Evolutionary conservation across 1,139 yeast genomes (phyloP), one percentile per base, ranked within the genome.

Genomic region (Taphrina sp.): DNA sequence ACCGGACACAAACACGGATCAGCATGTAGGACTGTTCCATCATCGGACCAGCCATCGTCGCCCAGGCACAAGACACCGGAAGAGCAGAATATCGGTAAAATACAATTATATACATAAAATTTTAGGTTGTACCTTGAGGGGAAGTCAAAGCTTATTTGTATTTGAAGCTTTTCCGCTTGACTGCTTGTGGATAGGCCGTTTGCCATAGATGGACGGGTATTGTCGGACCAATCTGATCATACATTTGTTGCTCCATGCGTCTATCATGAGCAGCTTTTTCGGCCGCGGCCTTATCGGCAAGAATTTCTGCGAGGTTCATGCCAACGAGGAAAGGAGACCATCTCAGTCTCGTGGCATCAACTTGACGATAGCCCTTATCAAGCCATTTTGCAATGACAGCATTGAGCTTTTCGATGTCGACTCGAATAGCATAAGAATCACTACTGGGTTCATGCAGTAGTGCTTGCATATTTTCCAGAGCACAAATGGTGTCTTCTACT

Each of bases 401-500:
- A 39, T 76, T 69, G 2, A 89, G 73, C 16, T 69, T 67, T 0
- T 65, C 64, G 45, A 76, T 62, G 61, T 85, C 78, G 5, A 87
- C 70, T 3, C 72, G 72, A 1, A 90, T 74, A 0, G 79, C 82
- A 67, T 80, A 87, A 12, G 67, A 65, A 2, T 72, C 71, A 0
- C 76, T 72, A 43, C 52, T 28, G 63, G 73, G 73, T 58, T 76
- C 76, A 51, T 77, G 72, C 1, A 78, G 69, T 35, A 92, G 72
- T 3, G 85, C 81, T 37, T 80, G 76, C 19, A 92, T 70, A 59
- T 83, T 85, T 67, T 92, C 98, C 24, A 92, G 72, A 0, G 95
- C 95, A 46, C 85, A 86, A 5, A 90, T 76, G 0, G 90, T 90
- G 69, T 92, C 97, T 12, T 92, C 85, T 3, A 65, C 56, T 1